These are phyloP conservation scores for Syzygium malaccense DNA, from an alignment of 441 rosid species.

Conservation along the genomic window DNA sequence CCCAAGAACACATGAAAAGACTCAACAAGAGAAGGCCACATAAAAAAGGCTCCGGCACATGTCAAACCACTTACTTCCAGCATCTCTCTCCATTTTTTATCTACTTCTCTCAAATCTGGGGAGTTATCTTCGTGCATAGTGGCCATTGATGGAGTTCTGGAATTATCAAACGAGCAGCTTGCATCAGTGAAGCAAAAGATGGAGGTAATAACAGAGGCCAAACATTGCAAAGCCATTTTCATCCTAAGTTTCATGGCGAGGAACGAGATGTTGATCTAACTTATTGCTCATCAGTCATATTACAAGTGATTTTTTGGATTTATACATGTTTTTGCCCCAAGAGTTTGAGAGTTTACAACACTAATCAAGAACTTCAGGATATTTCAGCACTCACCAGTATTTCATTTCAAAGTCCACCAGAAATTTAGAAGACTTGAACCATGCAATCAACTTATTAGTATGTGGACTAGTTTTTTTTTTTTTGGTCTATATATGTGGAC, in stretches of 20 bases:
- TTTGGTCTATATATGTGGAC: too few relatives aligned
- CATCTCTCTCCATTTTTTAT: conserved; percentile 41
- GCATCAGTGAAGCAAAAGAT: background rate
- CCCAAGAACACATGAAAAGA: background rate
- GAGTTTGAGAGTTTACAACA: background rate
- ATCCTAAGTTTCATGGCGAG: background rate
- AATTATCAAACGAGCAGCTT: background rate
- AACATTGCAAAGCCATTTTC: background rate
- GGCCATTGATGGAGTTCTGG: conserved; percentile 63
- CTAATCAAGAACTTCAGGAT: background rate
- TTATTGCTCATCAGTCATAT: background rate
- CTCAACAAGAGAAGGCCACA: background rate
- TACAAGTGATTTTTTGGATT: background rate
- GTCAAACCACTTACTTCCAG: conserved; percentile 40
- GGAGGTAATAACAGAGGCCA: background rate
- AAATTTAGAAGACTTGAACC: background rate
- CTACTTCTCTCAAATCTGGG: conserved; percentile 60
- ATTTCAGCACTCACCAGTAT: background rate
- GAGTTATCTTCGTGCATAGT: conserved; percentile 88
- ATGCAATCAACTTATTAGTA: background rate
- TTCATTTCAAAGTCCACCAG: background rate
- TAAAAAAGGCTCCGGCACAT: background rate
- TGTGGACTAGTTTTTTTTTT: background rate
- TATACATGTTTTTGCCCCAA: background rate
- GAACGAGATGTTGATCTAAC: background rate